Conservation (phyloP, 192 early-diverging fungal species). For the Chytriomyces confervae region DNA sequence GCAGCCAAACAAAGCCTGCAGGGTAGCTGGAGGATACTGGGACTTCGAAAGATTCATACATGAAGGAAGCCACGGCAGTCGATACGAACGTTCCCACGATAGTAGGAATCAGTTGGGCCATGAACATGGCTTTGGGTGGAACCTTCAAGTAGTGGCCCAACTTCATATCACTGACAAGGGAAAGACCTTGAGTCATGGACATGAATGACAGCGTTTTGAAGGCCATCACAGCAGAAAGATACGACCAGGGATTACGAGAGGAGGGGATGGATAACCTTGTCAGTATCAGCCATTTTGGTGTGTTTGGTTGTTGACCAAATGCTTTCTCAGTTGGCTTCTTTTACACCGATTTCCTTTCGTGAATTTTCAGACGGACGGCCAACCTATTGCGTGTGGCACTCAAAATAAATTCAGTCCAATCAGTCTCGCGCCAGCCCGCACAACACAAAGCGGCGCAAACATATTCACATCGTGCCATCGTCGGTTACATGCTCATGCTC, state of each 20-base stretch:
- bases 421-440: too few relatives aligned
- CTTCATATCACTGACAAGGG: conserved; percentile 75
- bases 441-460: too few relatives aligned
- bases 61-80: neutral
- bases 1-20: neutral
- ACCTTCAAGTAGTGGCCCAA: conserved; percentile 81
- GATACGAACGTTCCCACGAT: conserved; percentile 22
- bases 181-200: conserved; percentile 75
- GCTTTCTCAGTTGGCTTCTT: too few relatives aligned
- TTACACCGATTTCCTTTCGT: too few relatives aligned
- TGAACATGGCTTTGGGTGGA: conserved; percentile 65
- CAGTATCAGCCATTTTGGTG: too few relatives aligned
- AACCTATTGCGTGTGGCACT: too few relatives aligned
- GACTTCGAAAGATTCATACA: conserved; percentile 16
- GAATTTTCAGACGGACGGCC: too few relatives aligned
- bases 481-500: too few relatives aligned
- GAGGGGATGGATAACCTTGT: too few relatives aligned
- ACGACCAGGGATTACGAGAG: conserved; percentile 74
- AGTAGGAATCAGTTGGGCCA: conserved; percentile 57
- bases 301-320: too few relatives aligned
- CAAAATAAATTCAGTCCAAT: too few relatives aligned
- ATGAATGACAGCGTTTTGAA: conserved; percentile 89
- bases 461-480: too few relatives aligned
- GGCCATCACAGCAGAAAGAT: conserved; percentile 81
- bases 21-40: conserved; percentile 67